Evolutionary conservation across 441 rosid species (phyloP), one percentile per base, ranked within the genome.

Genomic region (Mallotus repandus): DNA sequence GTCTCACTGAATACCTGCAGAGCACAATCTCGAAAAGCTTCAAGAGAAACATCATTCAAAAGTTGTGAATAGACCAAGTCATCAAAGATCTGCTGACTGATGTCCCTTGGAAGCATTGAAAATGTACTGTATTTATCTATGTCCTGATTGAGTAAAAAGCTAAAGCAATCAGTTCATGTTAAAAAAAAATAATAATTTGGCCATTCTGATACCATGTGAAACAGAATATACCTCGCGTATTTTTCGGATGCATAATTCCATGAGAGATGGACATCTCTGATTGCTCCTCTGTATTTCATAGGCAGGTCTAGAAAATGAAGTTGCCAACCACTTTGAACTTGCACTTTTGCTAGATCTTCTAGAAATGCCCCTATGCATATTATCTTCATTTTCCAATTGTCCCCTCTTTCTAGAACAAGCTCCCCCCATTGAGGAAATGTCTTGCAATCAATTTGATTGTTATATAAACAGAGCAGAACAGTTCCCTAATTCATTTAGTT

Each of bases 391-490:
- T n/a, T 83, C 86, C 74, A 83, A 77, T 67, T 90, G 92, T 75
- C 77, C 83, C 76, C 92, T 89, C 89, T 93, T 93, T 83, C 97
- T 89, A 76, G 98, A 94, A 74, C 98, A 94, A 80, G 90, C 91
- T 81, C 95, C 97, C 75, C 98, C 98, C 72, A 60, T 88, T 6
- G 61, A 68, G 49, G 73, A 81, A 78, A 74, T 85, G 70, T 63
- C 81, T 82, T 68, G 73, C 48, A 50, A 74, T 71, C 81, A 82
- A 71, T 71, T 48, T 74, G 73, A 54, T 53, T 25, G 55, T 66
- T 76, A 75, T 52, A 81, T 64, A 74, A 61, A 55, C 76, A 70
- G 82, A 79, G 79, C 73, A 77, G 73, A 59, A 57, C 53, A 8
- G 50, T 58, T 29, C 66, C 19, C 57, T 66, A 29, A 66, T 73